A percentile compares a stretch with the other conserved stretches of the same genome.
These are phyloP conservation scores for Calonectria leucothoes DNA, from an alignment of 2,329 filamentous ascomycete species.

Conservation along the genomic window DNA sequence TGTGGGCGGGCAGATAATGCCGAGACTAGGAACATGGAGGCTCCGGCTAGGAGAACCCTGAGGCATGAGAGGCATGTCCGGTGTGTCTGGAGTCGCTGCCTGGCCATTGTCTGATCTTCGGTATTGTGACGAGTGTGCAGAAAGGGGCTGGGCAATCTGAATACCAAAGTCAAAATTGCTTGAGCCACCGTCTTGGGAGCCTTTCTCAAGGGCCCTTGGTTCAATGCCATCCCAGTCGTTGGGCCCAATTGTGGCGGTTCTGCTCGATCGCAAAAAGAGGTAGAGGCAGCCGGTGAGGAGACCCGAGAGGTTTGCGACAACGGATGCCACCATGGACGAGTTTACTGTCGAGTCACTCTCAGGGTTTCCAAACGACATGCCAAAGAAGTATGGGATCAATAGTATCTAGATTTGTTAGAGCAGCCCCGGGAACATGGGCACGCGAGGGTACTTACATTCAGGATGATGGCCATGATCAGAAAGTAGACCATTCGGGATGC, in stretches of 20 bases:
- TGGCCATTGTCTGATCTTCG: conserved; percentile 5
- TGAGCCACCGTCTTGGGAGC: conserved; percentile 26
- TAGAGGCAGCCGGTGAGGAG: conserved; percentile 74
- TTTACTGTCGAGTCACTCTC: conserved; percentile 55
- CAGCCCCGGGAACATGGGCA: background rate
- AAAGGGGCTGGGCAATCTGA: conserved; percentile 25
- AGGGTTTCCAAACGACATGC: conserved; percentile 59
- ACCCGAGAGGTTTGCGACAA: conserved; percentile 74
- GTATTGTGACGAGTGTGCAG: conserved; percentile 3
- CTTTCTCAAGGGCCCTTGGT: conserved; percentile 29
- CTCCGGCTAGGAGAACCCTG: background rate
- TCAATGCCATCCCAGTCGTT: conserved; percentile 52
- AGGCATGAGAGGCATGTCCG: background rate
- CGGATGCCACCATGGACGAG: conserved; percentile 72
- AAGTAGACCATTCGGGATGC: conserved; percentile 80
- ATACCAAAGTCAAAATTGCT: conserved; percentile 25
- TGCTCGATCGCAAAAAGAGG: conserved; percentile 74
- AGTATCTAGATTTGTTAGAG: conserved; percentile 61
- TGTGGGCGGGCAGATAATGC: conserved; percentile 35
- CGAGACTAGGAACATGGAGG: conserved; percentile 27
- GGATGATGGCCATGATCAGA: conserved; percentile 66
- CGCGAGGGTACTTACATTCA: conserved; percentile 61
- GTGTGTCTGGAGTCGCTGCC: conserved; percentile 2
- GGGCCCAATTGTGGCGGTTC: conserved; percentile 64
- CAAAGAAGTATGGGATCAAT: conserved; percentile 73